Conservation (phyloP, 2,329 filamentous ascomycete species). For the Orbilia brochopaga region DNA sequence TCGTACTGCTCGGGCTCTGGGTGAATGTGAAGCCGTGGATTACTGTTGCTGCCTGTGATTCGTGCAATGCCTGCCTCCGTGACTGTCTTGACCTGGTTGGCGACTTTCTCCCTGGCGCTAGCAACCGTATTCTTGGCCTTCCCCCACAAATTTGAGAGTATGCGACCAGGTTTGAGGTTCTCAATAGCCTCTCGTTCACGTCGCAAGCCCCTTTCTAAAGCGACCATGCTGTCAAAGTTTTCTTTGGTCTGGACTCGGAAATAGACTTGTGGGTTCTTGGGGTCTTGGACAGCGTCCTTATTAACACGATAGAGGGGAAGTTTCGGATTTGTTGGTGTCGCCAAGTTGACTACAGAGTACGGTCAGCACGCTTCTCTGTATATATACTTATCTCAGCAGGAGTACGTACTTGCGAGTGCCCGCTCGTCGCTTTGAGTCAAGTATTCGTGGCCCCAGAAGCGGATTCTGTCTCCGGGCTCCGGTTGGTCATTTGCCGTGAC, state of each 20-base stretch:
- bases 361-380: too few species aligned
- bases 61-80: background rate
- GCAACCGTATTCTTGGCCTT: background rate
- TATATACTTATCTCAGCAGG: background rate
- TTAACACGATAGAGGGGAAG: background rate
- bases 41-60: background rate
- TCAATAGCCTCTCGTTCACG: background rate
- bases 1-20: background rate
- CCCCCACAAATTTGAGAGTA: background rate
- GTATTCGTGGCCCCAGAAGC: constrained; percentile 16
- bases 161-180: background rate
- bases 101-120: background rate
- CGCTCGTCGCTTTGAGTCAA: background rate
- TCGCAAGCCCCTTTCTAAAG: background rate
- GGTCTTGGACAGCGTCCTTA: background rate
- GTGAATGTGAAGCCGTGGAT: background rate
- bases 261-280: background rate
- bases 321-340: too few species aligned
- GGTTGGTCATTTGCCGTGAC: constrained; percentile 7
- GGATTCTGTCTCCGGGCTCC: constrained; percentile 5
- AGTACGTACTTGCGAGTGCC: background rate
- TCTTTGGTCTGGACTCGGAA: background rate
- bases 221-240: background rate
- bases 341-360: too few species aligned
- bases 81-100: background rate